A percentile compares a stretch with the other conserved stretches of the same genome.
These are phyloP conservation scores for Colletotrichum kahawae DNA, from an alignment of 2,329 filamentous ascomycete genomes.

Conservation along the genomic window DNA sequence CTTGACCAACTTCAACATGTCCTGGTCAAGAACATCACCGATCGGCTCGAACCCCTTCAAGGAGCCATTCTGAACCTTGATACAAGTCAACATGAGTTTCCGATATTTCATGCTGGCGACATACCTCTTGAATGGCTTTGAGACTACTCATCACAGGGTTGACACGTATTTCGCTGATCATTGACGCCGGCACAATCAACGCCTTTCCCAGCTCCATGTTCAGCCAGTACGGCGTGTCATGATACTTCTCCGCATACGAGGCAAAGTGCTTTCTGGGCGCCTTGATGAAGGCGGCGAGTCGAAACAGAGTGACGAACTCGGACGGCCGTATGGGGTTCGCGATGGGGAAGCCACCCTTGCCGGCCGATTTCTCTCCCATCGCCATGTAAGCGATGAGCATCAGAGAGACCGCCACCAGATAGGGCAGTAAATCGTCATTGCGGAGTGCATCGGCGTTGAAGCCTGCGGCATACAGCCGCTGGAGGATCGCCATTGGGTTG, in stretches of 20 bases:
- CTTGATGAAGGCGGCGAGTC: background rate
- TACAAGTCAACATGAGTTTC: fast-evolving
- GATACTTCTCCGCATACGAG: background rate
- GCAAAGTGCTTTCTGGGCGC: background rate
- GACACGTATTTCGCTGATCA: background rate
- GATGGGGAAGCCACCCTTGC: background rate
- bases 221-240: background rate
- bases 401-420: background rate
- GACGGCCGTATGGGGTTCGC: background rate
- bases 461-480: background rate
- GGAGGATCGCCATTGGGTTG: background rate
- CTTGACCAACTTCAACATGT: background rate
- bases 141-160: background rate
- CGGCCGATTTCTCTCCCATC: background rate
- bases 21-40: background rate
- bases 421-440: background rate
- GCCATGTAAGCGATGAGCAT: background rate
- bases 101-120: background rate
- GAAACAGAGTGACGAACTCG: background rate
- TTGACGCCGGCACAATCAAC: fast-evolving
- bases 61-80: background rate
- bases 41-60: background rate
- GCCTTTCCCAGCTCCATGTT: background rate
- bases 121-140: background rate
- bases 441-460: background rate